phyloP scores from a whole-genome alignment of 2,329 filamentous ascomycete species.

The Cytospora schulzeri region DNA sequence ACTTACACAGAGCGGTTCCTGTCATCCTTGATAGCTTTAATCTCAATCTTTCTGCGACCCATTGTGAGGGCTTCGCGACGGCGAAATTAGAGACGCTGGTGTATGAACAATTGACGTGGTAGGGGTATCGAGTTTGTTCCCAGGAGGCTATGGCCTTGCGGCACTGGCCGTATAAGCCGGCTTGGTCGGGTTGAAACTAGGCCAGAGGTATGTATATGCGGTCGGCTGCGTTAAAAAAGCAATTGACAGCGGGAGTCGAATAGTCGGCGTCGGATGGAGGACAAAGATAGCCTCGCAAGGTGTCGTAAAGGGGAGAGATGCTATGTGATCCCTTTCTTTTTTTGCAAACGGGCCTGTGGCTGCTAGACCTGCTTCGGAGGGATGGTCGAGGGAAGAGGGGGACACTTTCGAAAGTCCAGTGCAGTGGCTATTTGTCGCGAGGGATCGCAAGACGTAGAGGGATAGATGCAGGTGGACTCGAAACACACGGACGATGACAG shows the following conservation, averaged over 20 bases:
- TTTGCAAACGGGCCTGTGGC: slow-evolving; percentile 7
- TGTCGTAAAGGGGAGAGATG: slow-evolving; percentile 11
- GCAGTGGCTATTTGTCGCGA: neutral
- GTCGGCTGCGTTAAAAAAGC: slow-evolving; percentile 1
- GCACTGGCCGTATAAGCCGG: slow-evolving; percentile 25
- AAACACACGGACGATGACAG: slow-evolving; percentile 19
- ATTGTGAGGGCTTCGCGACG: slow-evolving; percentile 54
- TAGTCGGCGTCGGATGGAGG: slow-evolving; percentile 12
- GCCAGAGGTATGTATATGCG: slow-evolving; percentile 18
- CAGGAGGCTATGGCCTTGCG: slow-evolving; percentile 22
- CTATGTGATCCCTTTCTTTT: slow-evolving; percentile 10
- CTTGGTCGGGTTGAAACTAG: slow-evolving; percentile 23
- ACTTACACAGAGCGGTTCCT: slow-evolving; percentile 94
- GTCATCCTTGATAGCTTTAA: slow-evolving; percentile 99
- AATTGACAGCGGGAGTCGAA: slow-evolving; percentile 4
- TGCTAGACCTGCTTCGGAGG: slow-evolving; percentile 5
- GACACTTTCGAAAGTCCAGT: slow-evolving; percentile 5
- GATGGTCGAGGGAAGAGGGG: slow-evolving; percentile 3
- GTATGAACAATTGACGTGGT: slow-evolving; percentile 16
- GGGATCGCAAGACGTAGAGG: slow-evolving; percentile 13
- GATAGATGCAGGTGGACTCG: slow-evolving; percentile 19
- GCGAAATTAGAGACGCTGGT: slow-evolving; percentile 15
- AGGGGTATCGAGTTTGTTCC: slow-evolving; percentile 24
- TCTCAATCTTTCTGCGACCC: slow-evolving; percentile 99
- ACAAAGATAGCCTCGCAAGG: slow-evolving; percentile 23